These are phyloP conservation scores for Metschnikowia borealis DNA, from an alignment of 805 yeast genomes.

Conservation along the genomic window DNA sequence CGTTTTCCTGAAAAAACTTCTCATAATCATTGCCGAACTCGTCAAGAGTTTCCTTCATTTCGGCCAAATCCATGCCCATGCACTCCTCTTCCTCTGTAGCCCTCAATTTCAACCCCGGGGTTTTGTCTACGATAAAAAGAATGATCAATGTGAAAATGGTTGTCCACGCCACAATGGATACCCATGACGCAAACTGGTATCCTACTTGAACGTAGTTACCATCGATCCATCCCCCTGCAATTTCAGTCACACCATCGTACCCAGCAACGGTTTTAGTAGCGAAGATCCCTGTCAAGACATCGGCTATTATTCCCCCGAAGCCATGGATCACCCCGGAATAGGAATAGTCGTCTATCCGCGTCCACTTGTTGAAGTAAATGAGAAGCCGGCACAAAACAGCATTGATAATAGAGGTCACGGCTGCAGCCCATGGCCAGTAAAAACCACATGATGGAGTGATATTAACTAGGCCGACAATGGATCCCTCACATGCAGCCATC, in stretches of 20 bases:
- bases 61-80: constrained; percentile 48
- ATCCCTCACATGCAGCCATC: constrained; percentile 44
- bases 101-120: constrained; percentile 48
- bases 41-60: constrained; percentile 48
- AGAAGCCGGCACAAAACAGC: constrained; percentile 36
- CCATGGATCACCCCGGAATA: constrained; percentile 46
- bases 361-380: constrained; percentile 34
- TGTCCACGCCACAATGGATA: constrained; percentile 43
- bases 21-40: constrained; percentile 35
- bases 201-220: constrained; percentile 45
- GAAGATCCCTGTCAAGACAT: constrained; percentile 41
- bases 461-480: constrained; percentile 43
- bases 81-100: constrained; percentile 45
- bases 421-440: constrained; percentile 45
- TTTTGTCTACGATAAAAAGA: constrained; percentile 45
- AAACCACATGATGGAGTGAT: constrained; percentile 47
- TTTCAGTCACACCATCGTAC: constrained; percentile 41
- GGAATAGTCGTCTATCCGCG: constrained; percentile 44
- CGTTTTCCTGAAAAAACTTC: constrained; percentile 22
- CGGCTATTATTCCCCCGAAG: constrained; percentile 45
- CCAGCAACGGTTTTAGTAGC: constrained; percentile 43
- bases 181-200: constrained; percentile 44
- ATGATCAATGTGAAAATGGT: constrained; percentile 38
- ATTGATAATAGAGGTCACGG: constrained; percentile 38
- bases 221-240: constrained; percentile 45